Percentiles rank a stretch among this genome's conserved stretches.
Conservation (phyloP, 1,284 basidiomycete species). For the Sphaerobolus stellatus region DNA sequence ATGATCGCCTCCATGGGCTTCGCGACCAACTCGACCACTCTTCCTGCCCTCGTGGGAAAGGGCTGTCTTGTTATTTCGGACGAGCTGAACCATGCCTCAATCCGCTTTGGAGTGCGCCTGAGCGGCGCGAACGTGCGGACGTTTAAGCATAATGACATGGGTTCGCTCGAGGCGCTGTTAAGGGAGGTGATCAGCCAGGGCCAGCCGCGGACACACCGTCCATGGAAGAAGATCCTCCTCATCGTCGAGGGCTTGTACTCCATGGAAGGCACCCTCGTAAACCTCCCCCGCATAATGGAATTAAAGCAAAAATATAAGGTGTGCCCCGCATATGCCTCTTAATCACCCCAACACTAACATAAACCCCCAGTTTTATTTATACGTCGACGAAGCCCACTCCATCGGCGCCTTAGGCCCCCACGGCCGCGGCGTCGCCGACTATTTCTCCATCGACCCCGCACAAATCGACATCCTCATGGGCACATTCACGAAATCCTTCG, state of each 20-base stretch:
- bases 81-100: constrained; percentile 95
- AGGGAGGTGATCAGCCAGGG: constrained; percentile 95
- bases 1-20: constrained; percentile 96
- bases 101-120: constrained; percentile 88
- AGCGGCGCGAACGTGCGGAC: constrained; percentile 88
- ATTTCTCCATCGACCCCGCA: constrained; percentile 84
- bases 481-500: constrained; percentile 99
- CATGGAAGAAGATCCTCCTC: constrained; percentile 98
- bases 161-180: constrained; percentile 76
- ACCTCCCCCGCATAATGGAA: constrained; percentile 81
- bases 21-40: constrained; percentile 95
- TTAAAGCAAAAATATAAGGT: constrained; percentile 97
- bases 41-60: constrained; percentile 89
- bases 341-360: constrained; percentile 3
- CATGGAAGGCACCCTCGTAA: constrained; percentile 95
- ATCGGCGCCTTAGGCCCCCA: constrained; percentile 93
- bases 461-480: constrained; percentile 96
- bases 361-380: constrained; percentile 81
- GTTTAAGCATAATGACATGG: constrained; percentile 98
- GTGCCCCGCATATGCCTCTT: constrained; percentile 20
- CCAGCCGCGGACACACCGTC: constrained; percentile 94
- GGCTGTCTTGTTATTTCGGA: constrained; percentile 97
- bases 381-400: constrained; percentile 97
- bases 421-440: constrained; percentile 94
- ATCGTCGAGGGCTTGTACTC: constrained; percentile 96